phyloP scores from a whole-genome alignment of 192 early-diverging fungal species.

The Coemansia javaensis region DNA sequence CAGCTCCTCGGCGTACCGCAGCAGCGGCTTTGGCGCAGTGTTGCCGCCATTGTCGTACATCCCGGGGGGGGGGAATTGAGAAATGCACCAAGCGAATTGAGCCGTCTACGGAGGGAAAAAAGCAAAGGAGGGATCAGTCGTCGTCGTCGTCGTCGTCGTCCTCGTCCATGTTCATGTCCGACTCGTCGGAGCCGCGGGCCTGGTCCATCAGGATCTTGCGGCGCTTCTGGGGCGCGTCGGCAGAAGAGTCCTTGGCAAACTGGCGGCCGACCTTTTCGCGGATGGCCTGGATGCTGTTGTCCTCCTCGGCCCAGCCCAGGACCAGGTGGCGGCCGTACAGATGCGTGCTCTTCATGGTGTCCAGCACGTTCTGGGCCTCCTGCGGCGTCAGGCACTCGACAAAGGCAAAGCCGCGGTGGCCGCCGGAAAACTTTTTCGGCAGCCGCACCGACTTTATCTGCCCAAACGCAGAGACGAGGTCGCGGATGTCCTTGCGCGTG shows the following conservation, averaged over 20 bases:
- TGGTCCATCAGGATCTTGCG: constrained; percentile 60
- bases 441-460: constrained; percentile 92
- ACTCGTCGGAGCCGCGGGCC: constrained; percentile 5
- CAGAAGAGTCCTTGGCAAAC: constrained; percentile 63
- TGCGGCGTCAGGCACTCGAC: constrained; percentile 95
- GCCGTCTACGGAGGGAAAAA: too few species aligned
- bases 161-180: constrained; percentile 22
- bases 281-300: constrained; percentile 71
- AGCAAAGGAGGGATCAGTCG: not conserved
- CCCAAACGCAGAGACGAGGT: constrained; percentile 88
- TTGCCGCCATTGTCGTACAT: too few species aligned
- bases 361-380: constrained; percentile 87
- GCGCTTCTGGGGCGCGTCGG: constrained; percentile 53
- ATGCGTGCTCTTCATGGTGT: constrained; percentile 84
- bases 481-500: constrained; percentile 87
- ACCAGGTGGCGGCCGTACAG: constrained; percentile 97
- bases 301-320: constrained; percentile 84
- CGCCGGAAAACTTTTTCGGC: constrained; percentile 89
- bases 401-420: constrained; percentile 97
- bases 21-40: constrained; percentile 15
- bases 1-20: constrained; percentile 43
- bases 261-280: constrained; percentile 80
- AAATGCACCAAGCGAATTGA: too few species aligned
- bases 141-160: constrained; percentile 2
- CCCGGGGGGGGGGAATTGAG: too few species aligned